Conservation (phyloP, 2,329 filamentous ascomycete genomes). For the Aspergillus carbonarius region DNA sequence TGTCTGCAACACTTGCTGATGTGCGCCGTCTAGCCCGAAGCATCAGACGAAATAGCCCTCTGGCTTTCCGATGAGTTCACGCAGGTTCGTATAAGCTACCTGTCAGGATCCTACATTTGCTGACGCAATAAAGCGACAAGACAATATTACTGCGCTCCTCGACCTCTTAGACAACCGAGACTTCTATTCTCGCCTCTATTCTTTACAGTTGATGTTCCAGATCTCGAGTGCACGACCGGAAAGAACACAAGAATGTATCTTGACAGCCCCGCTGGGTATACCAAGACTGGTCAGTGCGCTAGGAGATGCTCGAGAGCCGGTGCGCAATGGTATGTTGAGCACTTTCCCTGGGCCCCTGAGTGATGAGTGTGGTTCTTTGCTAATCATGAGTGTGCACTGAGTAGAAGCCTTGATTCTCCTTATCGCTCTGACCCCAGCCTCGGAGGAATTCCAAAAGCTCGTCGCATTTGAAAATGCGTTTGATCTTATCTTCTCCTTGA, state of each 20-base stretch:
- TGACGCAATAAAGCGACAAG: slow-evolving; percentile 70
- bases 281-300: slow-evolving; percentile 79
- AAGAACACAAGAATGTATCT: slow-evolving; percentile 89
- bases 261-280: slow-evolving; percentile 83
- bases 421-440: slow-evolving; percentile 82
- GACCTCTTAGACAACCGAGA: slow-evolving; percentile 84
- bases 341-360: not conserved
- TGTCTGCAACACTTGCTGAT: slow-evolving; percentile 21
- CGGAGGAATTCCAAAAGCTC: slow-evolving; percentile 86
- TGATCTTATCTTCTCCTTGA: slow-evolving; percentile 78
- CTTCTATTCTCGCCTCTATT: slow-evolving; percentile 89
- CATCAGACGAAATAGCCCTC: slow-evolving; percentile 90
- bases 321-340: slow-evolving; percentile 65
- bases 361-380: not conserved
- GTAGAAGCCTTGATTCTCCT: slow-evolving; percentile 78
- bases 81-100: slow-evolving; percentile 56
- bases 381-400: slow-evolving; percentile 17
- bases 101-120: slow-evolving; percentile 27
- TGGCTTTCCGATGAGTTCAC: slow-evolving; percentile 99
- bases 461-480: slow-evolving; percentile 96
- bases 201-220: slow-evolving; percentile 81
- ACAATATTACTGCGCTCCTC: slow-evolving; percentile 88
- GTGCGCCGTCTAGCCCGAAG: slow-evolving; percentile 66
- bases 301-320: slow-evolving; percentile 80
- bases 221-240: slow-evolving; percentile 84